A percentile compares a stretch with the other conserved stretches of the same genome.
phyloP scores from a whole-genome alignment of 441 rosid genomes.

The Gossypium trilobum region DNA sequence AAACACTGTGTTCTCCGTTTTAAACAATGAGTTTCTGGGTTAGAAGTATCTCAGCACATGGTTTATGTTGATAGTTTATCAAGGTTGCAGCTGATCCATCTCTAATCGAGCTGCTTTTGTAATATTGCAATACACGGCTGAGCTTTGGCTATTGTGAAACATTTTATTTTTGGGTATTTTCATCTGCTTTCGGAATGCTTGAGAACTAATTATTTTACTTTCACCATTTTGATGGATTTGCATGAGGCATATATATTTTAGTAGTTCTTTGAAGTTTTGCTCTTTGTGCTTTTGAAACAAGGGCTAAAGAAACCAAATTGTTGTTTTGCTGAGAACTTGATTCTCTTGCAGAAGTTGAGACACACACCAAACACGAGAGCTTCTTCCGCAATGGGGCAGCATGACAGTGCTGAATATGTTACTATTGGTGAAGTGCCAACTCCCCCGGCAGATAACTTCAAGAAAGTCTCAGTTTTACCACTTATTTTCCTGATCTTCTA shows the following conservation, averaged over 20 bases:
- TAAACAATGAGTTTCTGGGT: background rate
- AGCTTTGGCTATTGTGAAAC: background rate
- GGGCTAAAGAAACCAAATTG: background rate
- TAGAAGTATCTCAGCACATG: background rate
- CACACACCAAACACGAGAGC: background rate
- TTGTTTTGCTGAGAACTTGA: background rate
- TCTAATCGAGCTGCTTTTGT: background rate
- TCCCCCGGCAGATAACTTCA: background rate
- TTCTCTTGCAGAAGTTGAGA: conserved; percentile 1
- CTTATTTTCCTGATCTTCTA: conserved; percentile 7
- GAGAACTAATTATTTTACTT: background rate
- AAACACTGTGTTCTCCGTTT: background rate
- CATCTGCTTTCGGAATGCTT: background rate
- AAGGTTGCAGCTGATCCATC: background rate
- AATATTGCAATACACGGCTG: background rate
- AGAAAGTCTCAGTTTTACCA: conserved; percentile 1
- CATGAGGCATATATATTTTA: background rate
- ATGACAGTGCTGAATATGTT: conserved; percentile 1
- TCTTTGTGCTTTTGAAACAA: background rate
- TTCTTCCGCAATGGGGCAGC: background rate
- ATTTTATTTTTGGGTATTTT: background rate
- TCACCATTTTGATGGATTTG: background rate
- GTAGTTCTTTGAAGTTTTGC: background rate
- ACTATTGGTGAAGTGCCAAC: background rate
- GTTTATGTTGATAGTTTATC: background rate